Evolutionary conservation across 2,329 filamentous ascomycete genomes (phyloP).

Genomic region (Macrophomina phaseolina): DNA sequence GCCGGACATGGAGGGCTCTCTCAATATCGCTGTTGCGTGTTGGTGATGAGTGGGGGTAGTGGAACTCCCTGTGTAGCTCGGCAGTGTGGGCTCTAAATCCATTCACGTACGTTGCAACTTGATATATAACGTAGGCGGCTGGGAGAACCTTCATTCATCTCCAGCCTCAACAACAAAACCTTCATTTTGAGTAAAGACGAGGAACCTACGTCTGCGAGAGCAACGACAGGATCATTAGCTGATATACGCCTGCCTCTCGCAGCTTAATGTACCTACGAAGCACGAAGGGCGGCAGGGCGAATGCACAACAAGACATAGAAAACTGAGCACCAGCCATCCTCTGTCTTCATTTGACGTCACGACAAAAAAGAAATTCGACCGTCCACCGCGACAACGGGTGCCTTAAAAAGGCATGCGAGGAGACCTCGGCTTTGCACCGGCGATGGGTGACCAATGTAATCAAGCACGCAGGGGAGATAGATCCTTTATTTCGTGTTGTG

Average conservation of each 20-base stretch:
- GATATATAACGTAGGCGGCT: not conserved
- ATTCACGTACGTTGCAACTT: not conserved
- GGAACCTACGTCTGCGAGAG: not conserved
- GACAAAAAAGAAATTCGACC: no score
- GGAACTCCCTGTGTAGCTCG: not conserved
- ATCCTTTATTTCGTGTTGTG: not conserved
- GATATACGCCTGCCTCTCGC: not conserved
- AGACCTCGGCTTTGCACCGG: not conserved
- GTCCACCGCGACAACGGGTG: no score
- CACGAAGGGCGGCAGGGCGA: not conserved
- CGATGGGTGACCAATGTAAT: not conserved
- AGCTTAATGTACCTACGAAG: not conserved
- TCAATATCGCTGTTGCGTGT: constrained; percentile 3
- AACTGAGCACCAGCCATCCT: not conserved
- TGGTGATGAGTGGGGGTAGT: not conserved
- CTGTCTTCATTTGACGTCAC: not conserved
- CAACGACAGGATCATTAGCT: not conserved
- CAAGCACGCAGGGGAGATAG: not conserved
- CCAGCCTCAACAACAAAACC: not conserved
- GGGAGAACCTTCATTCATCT: not conserved
- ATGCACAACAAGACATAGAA: not conserved
- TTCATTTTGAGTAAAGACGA: not conserved
- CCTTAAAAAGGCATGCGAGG: no score
- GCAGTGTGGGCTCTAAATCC: constrained; percentile 2
- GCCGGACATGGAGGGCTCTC: not conserved